Conservation (phyloP, 1,139 yeast species). For the Saccharomyces pastorianus region DNA sequence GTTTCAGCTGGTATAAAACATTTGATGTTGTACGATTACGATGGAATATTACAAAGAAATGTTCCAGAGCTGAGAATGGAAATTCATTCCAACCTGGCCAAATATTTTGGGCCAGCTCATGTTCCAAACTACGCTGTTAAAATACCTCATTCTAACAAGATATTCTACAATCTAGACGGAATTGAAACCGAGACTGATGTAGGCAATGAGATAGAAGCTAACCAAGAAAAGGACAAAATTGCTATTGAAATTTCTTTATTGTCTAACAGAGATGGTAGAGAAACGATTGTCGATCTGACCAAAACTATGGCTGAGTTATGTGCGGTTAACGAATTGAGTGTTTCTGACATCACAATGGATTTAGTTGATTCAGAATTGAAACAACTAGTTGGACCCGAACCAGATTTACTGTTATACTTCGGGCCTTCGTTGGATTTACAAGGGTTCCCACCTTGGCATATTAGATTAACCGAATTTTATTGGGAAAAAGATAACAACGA, state of each 20-base stretch:
- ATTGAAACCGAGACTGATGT: constrained; percentile 35
- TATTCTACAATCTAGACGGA: constrained; percentile 16
- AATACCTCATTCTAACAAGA: constrained; percentile 54
- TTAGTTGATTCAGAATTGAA: constrained; percentile 67
- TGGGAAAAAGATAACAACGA: constrained; percentile 80
- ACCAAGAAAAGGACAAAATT: constrained; percentile 27
- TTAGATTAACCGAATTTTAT: constrained; percentile 79
- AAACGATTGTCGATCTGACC: constrained; percentile 81
- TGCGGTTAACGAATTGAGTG: constrained; percentile 49
- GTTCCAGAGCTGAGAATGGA: constrained; percentile 53
- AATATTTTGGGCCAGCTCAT: constrained; percentile 66
- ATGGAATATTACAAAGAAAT: constrained; percentile 55
- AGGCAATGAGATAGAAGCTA: constrained; percentile 19
- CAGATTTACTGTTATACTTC: constrained; percentile 76
- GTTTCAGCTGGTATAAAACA: constrained; percentile 72
- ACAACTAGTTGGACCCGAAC: constrained; percentile 79
- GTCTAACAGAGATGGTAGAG: constrained; percentile 77
- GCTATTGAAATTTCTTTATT: constrained; percentile 61
- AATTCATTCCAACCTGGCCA: constrained; percentile 51
- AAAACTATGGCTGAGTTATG: constrained; percentile 78
- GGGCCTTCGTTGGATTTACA: constrained; percentile 83
- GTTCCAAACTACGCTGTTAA: constrained; percentile 54
- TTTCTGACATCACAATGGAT: constrained; percentile 63
- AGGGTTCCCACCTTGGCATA: constrained; percentile 98
- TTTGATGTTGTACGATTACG: constrained; percentile 70